Percentiles rank a stretch among this genome's conserved stretches.
Evolutionary conservation across 805 yeast genomes (phyloP).

Genomic region (Candida quercuum): DNA sequence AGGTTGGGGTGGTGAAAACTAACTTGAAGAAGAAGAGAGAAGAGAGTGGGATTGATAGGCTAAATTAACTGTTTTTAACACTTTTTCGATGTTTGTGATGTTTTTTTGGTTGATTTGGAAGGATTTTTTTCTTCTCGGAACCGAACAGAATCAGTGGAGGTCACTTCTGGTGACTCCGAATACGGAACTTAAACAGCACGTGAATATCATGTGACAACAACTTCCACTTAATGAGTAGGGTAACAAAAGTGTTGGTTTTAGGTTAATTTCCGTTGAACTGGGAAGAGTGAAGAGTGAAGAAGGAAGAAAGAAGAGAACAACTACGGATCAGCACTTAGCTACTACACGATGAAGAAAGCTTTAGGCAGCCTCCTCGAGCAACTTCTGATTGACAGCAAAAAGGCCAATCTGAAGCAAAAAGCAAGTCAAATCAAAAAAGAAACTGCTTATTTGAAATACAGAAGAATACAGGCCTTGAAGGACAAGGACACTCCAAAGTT

Average conservation of each 20-base stretch:
- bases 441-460: conserved; percentile 21
- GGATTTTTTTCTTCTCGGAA: background rate
- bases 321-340: background rate
- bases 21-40: background rate
- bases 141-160: background rate
- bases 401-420: conserved; percentile 20
- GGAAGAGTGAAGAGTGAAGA: too few relatives aligned
- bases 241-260: too few relatives aligned
- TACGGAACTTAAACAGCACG: background rate
- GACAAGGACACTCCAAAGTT: conserved; percentile 16
- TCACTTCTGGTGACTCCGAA: background rate
- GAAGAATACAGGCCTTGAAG: conserved; percentile 21
- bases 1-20: background rate
- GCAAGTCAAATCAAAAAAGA: conserved; percentile 20
- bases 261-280: too few relatives aligned
- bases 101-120: background rate
- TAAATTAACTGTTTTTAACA: conserved; percentile 1
- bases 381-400: conserved; percentile 18
- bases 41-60: background rate
- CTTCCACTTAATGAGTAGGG: too few relatives aligned
- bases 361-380: conserved; percentile 17
- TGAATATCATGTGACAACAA: background rate
- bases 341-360: conserved; percentile 10
- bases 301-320: background rate
- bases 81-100: background rate